Conservation (phyloP, 345 rosid genomes). For the Firmiana major region DNA sequence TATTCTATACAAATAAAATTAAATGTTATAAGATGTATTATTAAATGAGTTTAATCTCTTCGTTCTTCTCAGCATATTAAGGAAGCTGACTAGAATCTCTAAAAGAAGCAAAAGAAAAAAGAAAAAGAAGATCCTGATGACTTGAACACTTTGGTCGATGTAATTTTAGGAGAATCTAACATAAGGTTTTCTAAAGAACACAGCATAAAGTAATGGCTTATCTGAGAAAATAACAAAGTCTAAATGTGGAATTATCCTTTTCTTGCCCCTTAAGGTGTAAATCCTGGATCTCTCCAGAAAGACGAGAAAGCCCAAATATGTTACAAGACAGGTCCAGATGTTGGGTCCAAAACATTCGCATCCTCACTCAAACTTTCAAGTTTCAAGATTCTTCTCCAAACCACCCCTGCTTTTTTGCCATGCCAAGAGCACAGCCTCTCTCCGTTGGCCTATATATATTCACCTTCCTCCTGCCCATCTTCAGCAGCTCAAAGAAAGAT, state of each 20-base stretch:
- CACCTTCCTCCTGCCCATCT: not conserved
- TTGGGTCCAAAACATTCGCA: slow-evolving; percentile 14
- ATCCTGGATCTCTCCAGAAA: slow-evolving; percentile 24
- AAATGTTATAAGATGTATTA: no score
- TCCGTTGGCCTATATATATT: slow-evolving; percentile 10
- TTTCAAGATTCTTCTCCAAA: slow-evolving; percentile 23
- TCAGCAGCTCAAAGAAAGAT: not conserved
- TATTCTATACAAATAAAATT: no score
- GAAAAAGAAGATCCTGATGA: not conserved
- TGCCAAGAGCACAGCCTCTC: slow-evolving; percentile 16
- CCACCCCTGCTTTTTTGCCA: slow-evolving; percentile 3
- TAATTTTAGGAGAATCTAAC: not conserved
- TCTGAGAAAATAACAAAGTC: not conserved
- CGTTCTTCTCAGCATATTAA: not conserved
- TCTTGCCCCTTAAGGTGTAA: not conserved
- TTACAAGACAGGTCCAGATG: not conserved
- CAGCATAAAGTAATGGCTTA: not conserved
- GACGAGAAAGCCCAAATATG: not conserved
- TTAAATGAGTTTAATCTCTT: not conserved
- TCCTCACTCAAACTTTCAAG: slow-evolving; percentile 22
- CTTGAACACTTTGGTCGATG: not conserved
- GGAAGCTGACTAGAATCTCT: not conserved
- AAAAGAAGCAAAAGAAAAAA: not conserved
- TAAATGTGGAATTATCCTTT: not conserved
- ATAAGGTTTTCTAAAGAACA: not conserved